Evolutionary conservation across 176 grass and related monocot genomes (phyloP).

Genomic region (Juncus inflexus): DNA sequence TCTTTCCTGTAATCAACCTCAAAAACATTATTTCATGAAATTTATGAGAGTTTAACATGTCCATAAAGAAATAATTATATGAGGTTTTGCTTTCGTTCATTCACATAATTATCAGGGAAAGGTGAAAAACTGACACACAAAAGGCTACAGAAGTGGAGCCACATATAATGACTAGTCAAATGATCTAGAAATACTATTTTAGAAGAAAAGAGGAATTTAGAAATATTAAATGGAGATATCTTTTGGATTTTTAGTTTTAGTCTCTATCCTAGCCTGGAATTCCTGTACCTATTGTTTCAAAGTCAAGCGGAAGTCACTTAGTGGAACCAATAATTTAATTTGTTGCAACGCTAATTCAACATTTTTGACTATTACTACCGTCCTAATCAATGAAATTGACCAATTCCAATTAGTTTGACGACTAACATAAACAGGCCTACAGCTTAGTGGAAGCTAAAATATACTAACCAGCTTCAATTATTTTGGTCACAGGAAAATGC

Average conservation of each 20-base stretch:
- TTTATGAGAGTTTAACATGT: too few species aligned
- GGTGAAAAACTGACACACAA: too few species aligned
- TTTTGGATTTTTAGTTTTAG: too few species aligned
- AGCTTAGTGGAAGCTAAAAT: not conserved
- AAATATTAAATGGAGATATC: not conserved
- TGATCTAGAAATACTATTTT: too few species aligned
- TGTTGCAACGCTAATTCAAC: not conserved
- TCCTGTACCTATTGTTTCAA: not conserved
- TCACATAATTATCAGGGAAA: too few species aligned
- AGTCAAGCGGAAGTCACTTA: not conserved
- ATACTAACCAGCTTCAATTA: too few species aligned
- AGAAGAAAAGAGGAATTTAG: too few species aligned
- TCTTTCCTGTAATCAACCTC: slow-evolving; percentile 4
- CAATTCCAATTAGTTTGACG: not conserved
- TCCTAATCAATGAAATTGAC: slow-evolving; percentile 1
- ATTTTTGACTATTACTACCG: not conserved
- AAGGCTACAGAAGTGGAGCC: too few species aligned
- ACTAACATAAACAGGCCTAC: not conserved
- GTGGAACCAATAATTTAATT: not conserved
- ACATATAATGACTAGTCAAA: too few species aligned
- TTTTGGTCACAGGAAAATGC: too few species aligned
- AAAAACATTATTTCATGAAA: not conserved
- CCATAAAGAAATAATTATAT: too few species aligned
- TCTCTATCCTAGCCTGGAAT: not conserved
- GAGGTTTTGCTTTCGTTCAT: too few species aligned